Evolutionary conservation across 148 eudicot genomes (phyloP), one percentile per base, ranked within the genome.

Genomic region (Rheum nobile): DNA sequence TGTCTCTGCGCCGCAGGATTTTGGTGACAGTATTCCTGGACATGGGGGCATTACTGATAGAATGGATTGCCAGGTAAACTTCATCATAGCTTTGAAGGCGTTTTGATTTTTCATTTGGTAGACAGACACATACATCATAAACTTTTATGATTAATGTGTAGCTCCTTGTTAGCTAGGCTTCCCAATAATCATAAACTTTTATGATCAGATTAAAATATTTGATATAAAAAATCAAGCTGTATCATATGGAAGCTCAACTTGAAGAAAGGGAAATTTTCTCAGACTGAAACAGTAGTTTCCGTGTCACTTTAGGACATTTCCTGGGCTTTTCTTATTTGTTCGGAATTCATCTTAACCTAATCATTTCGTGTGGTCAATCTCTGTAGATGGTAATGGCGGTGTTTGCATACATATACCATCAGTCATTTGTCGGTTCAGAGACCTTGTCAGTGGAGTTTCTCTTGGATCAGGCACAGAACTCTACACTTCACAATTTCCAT

Each of bases 21-120:
- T 95, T 77, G 98, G 98, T 77, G 96, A 95, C 80, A 95, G 98
- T 75, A 95, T 95, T 80, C 98, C 98, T 73, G 98, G 98, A 52
- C 97, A 95, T 79, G 98, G 98, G 75, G 98, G 97, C 44, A 91
- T 95, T 29, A 95, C 98, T 22, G 98, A 95, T 78, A 78, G 98
- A 84, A 95, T 95, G 98, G 98, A 91, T 84, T 91, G 98, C 84
- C 98, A 91, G 97, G 98, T 95, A 79, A 59, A 52, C n/a, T 71
- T n/a, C 32, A 26, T 71, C 34, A 39, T 11, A 28, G 34, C 32
- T 41, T 35, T 22, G 34, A 44, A 19, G 50, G 22, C 9, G 9
- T 24, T 43, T 43, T 17, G 21, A 24, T 71, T 13, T 71, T 43
- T 41, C 35, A 22, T 71, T 44, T 29, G 12, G 6, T 50, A n/a